These are phyloP conservation scores for Globisporangium recalcitrans DNA, from an alignment of 352 stramenopile genomes.

Conservation along the genomic window DNA sequence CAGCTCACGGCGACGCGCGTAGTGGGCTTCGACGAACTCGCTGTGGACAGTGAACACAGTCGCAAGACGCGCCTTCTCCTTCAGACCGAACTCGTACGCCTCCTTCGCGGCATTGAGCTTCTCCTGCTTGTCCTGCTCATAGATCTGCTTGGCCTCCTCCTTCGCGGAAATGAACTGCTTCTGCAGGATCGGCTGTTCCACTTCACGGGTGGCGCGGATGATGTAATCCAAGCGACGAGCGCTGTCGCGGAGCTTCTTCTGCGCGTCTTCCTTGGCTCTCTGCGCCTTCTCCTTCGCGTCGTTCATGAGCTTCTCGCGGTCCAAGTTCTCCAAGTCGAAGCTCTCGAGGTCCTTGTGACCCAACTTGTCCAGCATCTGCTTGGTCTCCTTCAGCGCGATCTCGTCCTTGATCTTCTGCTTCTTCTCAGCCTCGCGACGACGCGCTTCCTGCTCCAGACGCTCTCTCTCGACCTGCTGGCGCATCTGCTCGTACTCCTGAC, in stretches of 20 bases:
- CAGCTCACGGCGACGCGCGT: constrained; percentile 68
- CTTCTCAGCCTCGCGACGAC: constrained; percentile 90
- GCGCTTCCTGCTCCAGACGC: constrained; percentile 73
- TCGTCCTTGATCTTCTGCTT: constrained; percentile 95
- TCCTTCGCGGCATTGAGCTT: constrained; percentile 80
- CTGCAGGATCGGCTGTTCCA: constrained; percentile 91
- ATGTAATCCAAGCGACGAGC: constrained; percentile 95
- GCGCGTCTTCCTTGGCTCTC: constrained; percentile 94
- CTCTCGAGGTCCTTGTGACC: constrained; percentile 66
- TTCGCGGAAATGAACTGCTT: constrained; percentile 78
- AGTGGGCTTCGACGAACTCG: constrained; percentile 75
- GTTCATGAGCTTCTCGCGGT: constrained; percentile 82
- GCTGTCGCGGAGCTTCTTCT: constrained; percentile 90
- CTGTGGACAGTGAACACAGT: constrained; percentile 69
- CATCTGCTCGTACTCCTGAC: constrained; percentile 63
- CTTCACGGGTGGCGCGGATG: constrained; percentile 93
- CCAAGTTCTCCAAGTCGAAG: constrained; percentile 67
- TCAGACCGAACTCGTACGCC: constrained; percentile 86
- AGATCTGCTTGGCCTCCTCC: constrained; percentile 48
- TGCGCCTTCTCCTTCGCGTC: constrained; percentile 93
- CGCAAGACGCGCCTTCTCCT: constrained; percentile 79
- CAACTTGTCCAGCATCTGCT: constrained; percentile 74
- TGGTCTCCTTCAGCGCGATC: constrained; percentile 90
- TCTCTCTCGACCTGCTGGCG: constrained; percentile 72
- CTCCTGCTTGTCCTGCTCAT: constrained; percentile 76